A percentile compares a stretch with the other conserved stretches of the same genome.
phyloP scores from a whole-genome alignment of 192 early-diverging fungal species.

The Geranomyces variabilis region DNA sequence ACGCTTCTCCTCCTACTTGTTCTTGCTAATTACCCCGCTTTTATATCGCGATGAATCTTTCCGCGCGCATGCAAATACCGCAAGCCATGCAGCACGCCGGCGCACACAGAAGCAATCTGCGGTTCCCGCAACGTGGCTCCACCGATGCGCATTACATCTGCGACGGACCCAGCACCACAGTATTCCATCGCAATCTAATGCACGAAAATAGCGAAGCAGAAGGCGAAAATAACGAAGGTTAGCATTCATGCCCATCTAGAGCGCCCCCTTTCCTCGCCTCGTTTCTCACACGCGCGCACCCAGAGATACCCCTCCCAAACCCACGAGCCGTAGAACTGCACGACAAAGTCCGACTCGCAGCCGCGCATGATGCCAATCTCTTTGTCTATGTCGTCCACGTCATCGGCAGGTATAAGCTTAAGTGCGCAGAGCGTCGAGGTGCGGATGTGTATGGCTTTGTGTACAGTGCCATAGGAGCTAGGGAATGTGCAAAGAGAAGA shows the following conservation, averaged over 20 bases:
- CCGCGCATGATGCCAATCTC: slow-evolving; percentile 62
- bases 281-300: slow-evolving; percentile 31
- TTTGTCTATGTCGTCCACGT: slow-evolving; percentile 49
- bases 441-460: slow-evolving; percentile 55
- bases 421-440: slow-evolving; percentile 50
- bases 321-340: slow-evolving; percentile 58
- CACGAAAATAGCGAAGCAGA: neutral
- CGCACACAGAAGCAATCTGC: slow-evolving; percentile 57
- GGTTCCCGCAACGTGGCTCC: slow-evolving; percentile 51
- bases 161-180: slow-evolving; percentile 59
- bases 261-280: neutral
- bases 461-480: slow-evolving; percentile 64
- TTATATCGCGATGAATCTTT: slow-evolving; percentile 71
- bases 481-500: neutral
- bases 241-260: too few species aligned
- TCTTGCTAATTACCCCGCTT: slow-evolving; percentile 47
- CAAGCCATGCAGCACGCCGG: slow-evolving; percentile 54
- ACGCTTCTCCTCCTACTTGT: too few species aligned
- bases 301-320: slow-evolving; percentile 53
- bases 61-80: slow-evolving; percentile 57
- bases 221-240: too few species aligned
- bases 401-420: slow-evolving; percentile 59
- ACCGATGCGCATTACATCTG: slow-evolving; percentile 57
- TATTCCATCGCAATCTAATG: slow-evolving; percentile 67
- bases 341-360: slow-evolving; percentile 47